phyloP scores from a whole-genome alignment of 306 rosid genomes.

The Vicia villosa region DNA sequence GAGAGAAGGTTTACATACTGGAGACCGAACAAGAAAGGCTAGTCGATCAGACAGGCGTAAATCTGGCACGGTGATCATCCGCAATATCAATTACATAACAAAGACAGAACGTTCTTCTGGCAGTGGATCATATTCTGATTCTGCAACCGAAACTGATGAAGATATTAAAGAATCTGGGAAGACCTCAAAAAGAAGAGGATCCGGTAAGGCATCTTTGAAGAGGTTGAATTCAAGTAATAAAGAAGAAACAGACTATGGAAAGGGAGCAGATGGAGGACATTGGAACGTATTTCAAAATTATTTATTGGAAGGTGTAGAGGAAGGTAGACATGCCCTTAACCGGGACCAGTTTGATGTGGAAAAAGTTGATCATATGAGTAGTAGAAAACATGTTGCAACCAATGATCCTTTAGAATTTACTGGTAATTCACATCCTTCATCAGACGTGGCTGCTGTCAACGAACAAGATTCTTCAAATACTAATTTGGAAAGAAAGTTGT shows the following conservation, averaged over 20 bases:
- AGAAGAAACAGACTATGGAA: constrained; percentile 46
- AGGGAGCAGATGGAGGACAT: constrained; percentile 60
- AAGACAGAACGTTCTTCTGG: constrained; percentile 61
- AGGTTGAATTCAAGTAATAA: constrained; percentile 45
- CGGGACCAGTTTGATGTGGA: constrained; percentile 56
- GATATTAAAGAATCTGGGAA: constrained; percentile 49
- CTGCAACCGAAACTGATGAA: constrained; percentile 63
- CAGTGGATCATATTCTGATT: constrained; percentile 59
- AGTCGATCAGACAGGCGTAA: constrained; percentile 59
- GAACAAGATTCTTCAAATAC: constrained; percentile 37
- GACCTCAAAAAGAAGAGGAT: constrained; percentile 58
- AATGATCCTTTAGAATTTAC: constrained; percentile 69
- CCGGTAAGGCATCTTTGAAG: constrained; percentile 44
- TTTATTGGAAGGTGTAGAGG: constrained; percentile 73
- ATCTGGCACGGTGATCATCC: constrained; percentile 71
- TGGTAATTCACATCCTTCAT: background rate
- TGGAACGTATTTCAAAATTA: constrained; percentile 90
- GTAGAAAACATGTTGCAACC: constrained; percentile 45
- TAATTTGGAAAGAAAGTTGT: background rate
- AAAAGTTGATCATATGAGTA: constrained; percentile 51
- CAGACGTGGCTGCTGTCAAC: background rate
- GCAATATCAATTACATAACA: constrained; percentile 79
- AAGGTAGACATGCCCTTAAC: constrained; percentile 55
- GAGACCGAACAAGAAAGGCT: constrained; percentile 53
- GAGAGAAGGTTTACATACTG: constrained; percentile 48